These are phyloP conservation scores for Osmanthus fragrans DNA, from an alignment of 257 asterid genomes.

Conservation along the genomic window DNA sequence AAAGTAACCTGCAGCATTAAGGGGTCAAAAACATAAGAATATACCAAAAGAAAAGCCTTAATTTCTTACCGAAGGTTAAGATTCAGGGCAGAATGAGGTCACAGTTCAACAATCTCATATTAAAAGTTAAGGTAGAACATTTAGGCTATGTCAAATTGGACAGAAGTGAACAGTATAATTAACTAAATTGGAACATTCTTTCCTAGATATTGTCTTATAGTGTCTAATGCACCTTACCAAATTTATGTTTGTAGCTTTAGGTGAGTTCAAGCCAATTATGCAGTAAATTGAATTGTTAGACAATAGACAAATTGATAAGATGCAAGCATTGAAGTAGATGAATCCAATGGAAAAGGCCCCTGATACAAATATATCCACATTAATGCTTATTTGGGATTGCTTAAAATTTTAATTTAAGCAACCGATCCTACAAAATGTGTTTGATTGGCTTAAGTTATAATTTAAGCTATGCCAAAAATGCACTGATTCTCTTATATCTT, in stretches of 20 bases:
- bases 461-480: too few species aligned
- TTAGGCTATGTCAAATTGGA: neutral
- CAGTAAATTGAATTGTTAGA: conserved; percentile 4
- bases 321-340: neutral
- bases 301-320: neutral
- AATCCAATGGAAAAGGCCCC: neutral
- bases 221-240: neutral
- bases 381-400: neutral
- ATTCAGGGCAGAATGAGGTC: conserved; percentile 16
- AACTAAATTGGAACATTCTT: too few species aligned
- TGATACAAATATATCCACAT: neutral
- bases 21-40: conserved; percentile 56
- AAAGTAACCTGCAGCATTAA: conserved; percentile 86
- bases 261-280: conserved; percentile 2
- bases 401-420: too few species aligned
- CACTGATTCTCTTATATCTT: neutral
- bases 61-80: conserved; percentile 18
- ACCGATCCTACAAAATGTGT: too few species aligned
- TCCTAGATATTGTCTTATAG: neutral
- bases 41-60: conserved; percentile 18
- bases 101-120: conserved; percentile 7
- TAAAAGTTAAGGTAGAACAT: conserved; percentile 9
- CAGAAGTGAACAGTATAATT: neutral
- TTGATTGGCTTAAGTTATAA: too few species aligned
- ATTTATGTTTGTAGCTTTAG: neutral